Evolutionary conservation across 129 eudicot species (phyloP), one percentile per base, ranked within the genome.

Genomic region (Lactuca sativa): DNA sequence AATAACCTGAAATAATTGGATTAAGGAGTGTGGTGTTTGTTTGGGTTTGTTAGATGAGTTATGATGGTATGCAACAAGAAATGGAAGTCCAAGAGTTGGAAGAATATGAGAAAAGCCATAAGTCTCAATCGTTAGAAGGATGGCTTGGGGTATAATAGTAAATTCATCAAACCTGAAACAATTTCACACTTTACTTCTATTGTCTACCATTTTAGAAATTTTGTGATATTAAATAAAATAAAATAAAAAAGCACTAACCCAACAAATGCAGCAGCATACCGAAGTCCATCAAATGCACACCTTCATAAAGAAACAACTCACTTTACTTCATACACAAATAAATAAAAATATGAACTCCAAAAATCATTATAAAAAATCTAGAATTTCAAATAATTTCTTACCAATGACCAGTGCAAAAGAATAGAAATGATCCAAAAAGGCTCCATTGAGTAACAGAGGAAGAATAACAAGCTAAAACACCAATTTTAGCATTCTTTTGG

Each of bases 251-350:
- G 14, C 14, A 74, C 90, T 89, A 74, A 89, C 97, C 97, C 97
- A 54, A 90, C 68, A 76, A 95, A 90, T 68, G 99, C 97, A 71
- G 99, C 90, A 75, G 91, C 99, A 73, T 87, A 95, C 49, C 96
- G 87, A 47, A 95, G 97, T 49, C 99, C 99, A 75, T 95, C 97
- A 86, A 95, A 95, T 61, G 97, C 95, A 77, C 99, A 95, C 99
- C 98, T 93, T 73, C 38, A 57, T 9, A 49, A 58, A 52, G 13
- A 11, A 21, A 30, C 12, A 62, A 62, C 64, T 11, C 43, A 59
- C 10, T 32, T 59, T 31, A 58, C 38, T 36, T 36, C 0, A 36
- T 15, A 6, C 16, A 10, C 60, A 12, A 56, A 56, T 56, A 56
- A 56, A 56, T 40, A 7, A 7, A 40, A 7, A 40, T 2, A 40